Evolutionary conservation across 176 grass and related monocot species (phyloP), one percentile per base, ranked within the genome.

Genomic region (Carex myosuroides): DNA sequence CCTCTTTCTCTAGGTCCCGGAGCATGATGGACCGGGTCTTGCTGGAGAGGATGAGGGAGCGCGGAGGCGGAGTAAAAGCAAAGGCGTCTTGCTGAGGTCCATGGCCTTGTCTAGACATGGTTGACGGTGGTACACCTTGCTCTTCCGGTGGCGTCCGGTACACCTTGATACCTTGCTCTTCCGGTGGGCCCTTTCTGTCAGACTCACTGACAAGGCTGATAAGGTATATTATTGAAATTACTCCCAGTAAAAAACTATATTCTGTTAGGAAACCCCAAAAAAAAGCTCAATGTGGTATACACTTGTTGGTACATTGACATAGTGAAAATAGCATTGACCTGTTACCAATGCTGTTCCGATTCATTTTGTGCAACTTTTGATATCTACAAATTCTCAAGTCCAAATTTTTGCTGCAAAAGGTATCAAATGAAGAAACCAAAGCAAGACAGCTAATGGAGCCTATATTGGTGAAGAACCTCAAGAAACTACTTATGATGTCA

Each of bases 401-500:
- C 9, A 77, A 54, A 48, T 35, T 77, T 52, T 77, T 76, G 0
- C 44, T 42, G n/a, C 4, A 80, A 26, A 54, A 80, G 78, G 80
- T 98, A 59, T 98, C 89, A 1, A 50, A 50, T 55, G 85, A 93
- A 85, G 91, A 95, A 85, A 53, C 48, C 39, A 53, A 64, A 80
- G 92, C 83, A 53, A 85, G 79, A 81, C 61, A 86, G 30, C 48
- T 92, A 68, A 90, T 93, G 95, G 91, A 95, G 41, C 89, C 92
- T 11, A 86, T 98, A 71, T 80, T 98, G 85, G 88, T 94, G 79
- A 94, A 58, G 54, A 93, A 91, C 16, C 87, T 94, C 22, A 89
- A 85, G 83, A 98, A 90, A 84, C 83, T 94, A 62, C 83, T 94
- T 57, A 98, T 94, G 91, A 91, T 94, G 92, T 94, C 91, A 1